Conservation (phyloP, 768 basidiomycete species). For the Paxillus rubicundulus region DNA sequence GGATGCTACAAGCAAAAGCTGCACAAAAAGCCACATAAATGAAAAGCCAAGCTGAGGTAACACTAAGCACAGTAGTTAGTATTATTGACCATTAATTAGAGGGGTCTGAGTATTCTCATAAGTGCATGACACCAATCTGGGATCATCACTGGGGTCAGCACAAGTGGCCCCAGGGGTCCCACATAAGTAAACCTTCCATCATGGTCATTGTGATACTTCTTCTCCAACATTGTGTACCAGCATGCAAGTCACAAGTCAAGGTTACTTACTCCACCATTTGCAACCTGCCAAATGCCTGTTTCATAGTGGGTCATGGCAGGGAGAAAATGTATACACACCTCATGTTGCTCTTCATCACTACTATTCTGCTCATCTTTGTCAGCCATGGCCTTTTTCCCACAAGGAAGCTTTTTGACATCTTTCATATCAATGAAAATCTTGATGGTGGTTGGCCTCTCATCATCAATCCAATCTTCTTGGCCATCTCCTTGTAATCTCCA, state of each 20-base stretch:
- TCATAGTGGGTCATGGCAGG: not conserved
- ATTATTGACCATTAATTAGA: not conserved
- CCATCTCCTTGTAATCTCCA: too few relatives aligned
- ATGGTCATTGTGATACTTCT: not conserved
- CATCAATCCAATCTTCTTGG: too few relatives aligned
- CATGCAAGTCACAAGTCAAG: not conserved
- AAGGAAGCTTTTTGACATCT: too few relatives aligned
- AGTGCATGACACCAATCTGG: conserved; percentile 1
- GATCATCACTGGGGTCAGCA: not conserved
- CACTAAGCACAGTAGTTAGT: not conserved
- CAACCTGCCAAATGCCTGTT: not conserved
- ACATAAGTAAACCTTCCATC: not conserved
- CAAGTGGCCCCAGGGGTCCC: too few relatives aligned
- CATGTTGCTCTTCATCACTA: not conserved
- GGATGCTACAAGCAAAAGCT: too few relatives aligned
- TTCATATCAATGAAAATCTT: too few relatives aligned
- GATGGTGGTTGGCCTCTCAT: too few relatives aligned
- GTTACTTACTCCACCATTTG: not conserved
- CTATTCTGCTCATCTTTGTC: too few relatives aligned
- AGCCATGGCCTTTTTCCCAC: too few relatives aligned
- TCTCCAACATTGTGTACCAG: not conserved
- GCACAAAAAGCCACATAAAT: too few relatives aligned
- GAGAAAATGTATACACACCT: not conserved
- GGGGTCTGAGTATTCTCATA: not conserved
- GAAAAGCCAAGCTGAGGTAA: too few relatives aligned